Percentiles rank a stretch among this genome's conserved stretches.
Evolutionary conservation across 2,329 filamentous ascomycete genomes (phyloP).

Genomic region (Tolypocladium paradoxum): DNA sequence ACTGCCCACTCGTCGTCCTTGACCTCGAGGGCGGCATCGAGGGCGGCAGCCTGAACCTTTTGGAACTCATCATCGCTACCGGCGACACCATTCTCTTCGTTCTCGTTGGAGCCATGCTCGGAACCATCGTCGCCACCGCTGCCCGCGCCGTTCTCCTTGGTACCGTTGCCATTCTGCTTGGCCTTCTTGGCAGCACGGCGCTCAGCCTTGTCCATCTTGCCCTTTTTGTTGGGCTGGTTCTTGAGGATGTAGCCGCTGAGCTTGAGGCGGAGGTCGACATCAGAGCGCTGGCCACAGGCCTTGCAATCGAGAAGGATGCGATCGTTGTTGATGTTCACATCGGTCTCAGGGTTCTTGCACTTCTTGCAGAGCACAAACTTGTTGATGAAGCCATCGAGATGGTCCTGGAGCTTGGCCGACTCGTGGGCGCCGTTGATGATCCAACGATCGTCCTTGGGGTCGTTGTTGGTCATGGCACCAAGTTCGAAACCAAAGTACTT

Average conservation of each 20-base stretch:
- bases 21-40: slow-evolving; percentile 44
- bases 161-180: slow-evolving; percentile 58
- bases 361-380: slow-evolving; percentile 99
- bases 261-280: slow-evolving; percentile 89
- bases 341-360: slow-evolving; percentile 99
- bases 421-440: slow-evolving; percentile 99
- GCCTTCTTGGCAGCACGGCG: slow-evolving; percentile 86
- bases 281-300: slow-evolving; percentile 86
- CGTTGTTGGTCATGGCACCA: slow-evolving; percentile 95
- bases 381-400: slow-evolving; percentile 95
- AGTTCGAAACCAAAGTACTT: slow-evolving; percentile 99
- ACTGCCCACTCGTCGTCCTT: slow-evolving; percentile 93
- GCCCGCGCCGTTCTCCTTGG: slow-evolving; percentile 45
- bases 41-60: slow-evolving; percentile 57
- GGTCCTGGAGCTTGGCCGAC: slow-evolving; percentile 88
- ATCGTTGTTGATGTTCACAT: slow-evolving; percentile 88
- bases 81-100: slow-evolving; percentile 49
- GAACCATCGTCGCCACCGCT: slow-evolving; percentile 47
- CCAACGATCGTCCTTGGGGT: slow-evolving; percentile 96
- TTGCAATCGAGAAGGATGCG: slow-evolving; percentile 95
- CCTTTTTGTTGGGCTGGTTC: slow-evolving; percentile 74
- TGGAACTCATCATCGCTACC: slow-evolving; percentile 89
- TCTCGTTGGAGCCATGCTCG: slow-evolving; percentile 38
- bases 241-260: slow-evolving; percentile 96
- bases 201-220: slow-evolving; percentile 94